Evolutionary conservation across 2,329 filamentous ascomycete genomes (phyloP), one percentile per base, ranked within the genome.

Genomic region (Cercospora zeae-maydis): DNA sequence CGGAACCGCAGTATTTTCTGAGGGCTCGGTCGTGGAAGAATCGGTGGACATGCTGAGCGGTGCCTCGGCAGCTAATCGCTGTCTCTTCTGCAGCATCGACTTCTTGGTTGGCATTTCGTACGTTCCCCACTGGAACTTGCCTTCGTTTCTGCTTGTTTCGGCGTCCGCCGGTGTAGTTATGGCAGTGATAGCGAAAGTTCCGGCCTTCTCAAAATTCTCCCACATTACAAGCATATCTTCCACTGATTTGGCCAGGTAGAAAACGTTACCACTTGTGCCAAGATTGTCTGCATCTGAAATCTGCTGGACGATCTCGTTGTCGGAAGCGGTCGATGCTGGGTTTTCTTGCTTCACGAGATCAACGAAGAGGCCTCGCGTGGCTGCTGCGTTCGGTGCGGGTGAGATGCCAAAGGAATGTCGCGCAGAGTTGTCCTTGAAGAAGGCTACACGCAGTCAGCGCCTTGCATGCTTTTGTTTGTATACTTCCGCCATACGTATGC

Each of bases 41-140:
- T 59, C 60, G 47, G 56, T 58, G 27, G 64, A 52, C 16, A 64
- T 62, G 11, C 64, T 62, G 31, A 68, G 39, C 19, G 67, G 62
- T 39, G 67, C 62, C 63, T 73, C 70, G 36, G 63, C 63, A 39
- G 59, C 59, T 49, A 52, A 13, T 16, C 63, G 66, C 52, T 69
- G 57, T 65, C 63, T 59, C 70, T 73, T 74, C 9, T 62, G 61
- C 34, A 71, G 67, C 19, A 66, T 58, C 11, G 69, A 65, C 52
- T 70, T 63, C 8, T 58, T 49, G 60, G 61, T 57, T 9, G 70
- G 69, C 66, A 73, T 72, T 36, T 63, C 61, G 65, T 75, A 76
- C 10, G 70, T 74, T 19, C 73, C 75, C 71, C 73, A 75, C 37
- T 67, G 66, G 21, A 64, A 67, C 37, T 66, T 63, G n/a, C 61